phyloP scores from a whole-genome alignment of 768 basidiomycete species.

The Suillus subluteus region DNA sequence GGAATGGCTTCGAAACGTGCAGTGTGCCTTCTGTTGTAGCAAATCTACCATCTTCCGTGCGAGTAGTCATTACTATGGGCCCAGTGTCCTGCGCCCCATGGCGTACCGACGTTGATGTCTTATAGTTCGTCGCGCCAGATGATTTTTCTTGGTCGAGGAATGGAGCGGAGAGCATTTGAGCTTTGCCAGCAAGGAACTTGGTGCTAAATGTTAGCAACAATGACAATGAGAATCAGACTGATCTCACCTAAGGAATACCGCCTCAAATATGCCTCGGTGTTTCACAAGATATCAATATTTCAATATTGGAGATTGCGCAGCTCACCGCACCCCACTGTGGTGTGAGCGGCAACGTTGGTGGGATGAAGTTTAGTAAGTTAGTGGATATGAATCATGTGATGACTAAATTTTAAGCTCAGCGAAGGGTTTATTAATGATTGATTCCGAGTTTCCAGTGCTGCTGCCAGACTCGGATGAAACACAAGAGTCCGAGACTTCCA shows the following conservation, averaged over 20 bases:
- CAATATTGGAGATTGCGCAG: not conserved
- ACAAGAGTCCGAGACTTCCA: not conserved
- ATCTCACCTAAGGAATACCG: not conserved
- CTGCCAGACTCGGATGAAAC: not conserved
- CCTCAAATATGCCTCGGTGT: not conserved
- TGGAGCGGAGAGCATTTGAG: slow-evolving; percentile 3
- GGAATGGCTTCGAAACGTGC: slow-evolving; percentile 76
- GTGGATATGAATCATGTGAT: not conserved
- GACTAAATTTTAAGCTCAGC: not conserved
- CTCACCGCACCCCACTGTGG: not conserved
- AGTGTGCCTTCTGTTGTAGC: slow-evolving; percentile 66
- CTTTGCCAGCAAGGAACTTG: not conserved
- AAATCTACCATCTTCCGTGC: slow-evolving; percentile 35
- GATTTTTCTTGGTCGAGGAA: not conserved
- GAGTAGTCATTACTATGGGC: slow-evolving; percentile 3
- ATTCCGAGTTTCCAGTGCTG: not conserved
- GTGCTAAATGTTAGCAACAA: not conserved
- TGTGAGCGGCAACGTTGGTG: not conserved
- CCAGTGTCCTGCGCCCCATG: not conserved
- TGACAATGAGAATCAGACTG: not conserved
- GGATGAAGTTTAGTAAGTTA: not conserved
- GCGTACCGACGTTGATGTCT: not conserved
- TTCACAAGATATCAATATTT: not conserved
- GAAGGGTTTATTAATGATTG: not conserved
- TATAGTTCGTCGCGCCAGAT: slow-evolving; percentile 11